These are phyloP conservation scores for Colletotrichum sp. DNA, from an alignment of 2,329 filamentous ascomycete genomes.

Conservation along the genomic window DNA sequence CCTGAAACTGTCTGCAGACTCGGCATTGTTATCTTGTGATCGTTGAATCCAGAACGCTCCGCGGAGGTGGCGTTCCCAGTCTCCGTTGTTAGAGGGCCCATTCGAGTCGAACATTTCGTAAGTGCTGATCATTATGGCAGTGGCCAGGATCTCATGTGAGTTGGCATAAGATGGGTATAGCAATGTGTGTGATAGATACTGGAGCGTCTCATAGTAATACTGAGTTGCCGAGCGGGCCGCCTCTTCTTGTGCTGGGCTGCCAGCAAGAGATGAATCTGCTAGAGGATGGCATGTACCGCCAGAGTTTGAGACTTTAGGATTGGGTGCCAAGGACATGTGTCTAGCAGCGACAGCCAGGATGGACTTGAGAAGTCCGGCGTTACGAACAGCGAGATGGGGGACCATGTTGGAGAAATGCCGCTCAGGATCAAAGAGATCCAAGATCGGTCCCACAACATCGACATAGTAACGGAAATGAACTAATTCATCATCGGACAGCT, in stretches of 20 bases:
- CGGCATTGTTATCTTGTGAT: conserved; percentile 63
- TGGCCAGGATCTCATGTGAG: conserved; percentile 62
- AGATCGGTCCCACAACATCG: conserved; percentile 15
- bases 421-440: conserved; percentile 21
- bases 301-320: background rate
- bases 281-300: background rate
- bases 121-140: conserved; percentile 61
- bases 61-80: conserved; percentile 65
- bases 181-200: conserved; percentile 63
- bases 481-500: background rate
- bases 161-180: conserved; percentile 60
- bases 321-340: background rate
- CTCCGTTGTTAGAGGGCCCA: conserved; percentile 34
- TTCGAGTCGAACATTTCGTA: conserved; percentile 66
- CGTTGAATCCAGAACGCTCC: conserved; percentile 70
- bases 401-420: conserved; percentile 20
- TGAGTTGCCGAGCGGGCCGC: conserved; percentile 40
- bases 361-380: conserved; percentile 20
- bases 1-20: conserved; percentile 54
- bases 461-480: conserved; percentile 18
- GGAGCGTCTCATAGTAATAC: conserved; percentile 66
- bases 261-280: background rate
- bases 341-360: conserved; percentile 17
- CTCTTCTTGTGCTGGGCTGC: background rate
- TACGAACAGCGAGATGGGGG: conserved; percentile 18